Evolutionary conservation across 441 rosid genomes (phyloP).

Genomic region (Breynia disticha): DNA sequence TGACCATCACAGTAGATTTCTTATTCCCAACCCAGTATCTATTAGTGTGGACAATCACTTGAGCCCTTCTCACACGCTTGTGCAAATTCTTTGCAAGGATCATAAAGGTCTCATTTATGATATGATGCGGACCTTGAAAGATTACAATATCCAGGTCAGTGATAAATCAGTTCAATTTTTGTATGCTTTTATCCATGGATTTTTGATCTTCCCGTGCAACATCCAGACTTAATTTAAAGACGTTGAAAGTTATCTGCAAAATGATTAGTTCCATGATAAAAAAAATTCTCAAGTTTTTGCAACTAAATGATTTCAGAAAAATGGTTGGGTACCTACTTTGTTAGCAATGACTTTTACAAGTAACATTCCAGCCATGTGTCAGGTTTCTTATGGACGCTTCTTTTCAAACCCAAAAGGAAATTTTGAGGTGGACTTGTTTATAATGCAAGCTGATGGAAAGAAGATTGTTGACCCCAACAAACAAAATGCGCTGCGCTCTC

Average conservation of each 20-base stretch:
- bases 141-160: constrained; percentile 51
- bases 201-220: no score
- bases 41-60: constrained; percentile 41
- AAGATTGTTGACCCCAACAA: constrained; percentile 49
- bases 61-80: constrained; percentile 49
- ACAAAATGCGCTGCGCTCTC: constrained; percentile 42
- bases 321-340: not conserved
- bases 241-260: no score
- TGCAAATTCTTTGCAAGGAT: constrained; percentile 51
- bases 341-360: not conserved
- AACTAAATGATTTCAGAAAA: no score
- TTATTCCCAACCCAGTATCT: constrained; percentile 24
- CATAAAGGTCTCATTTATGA: constrained; percentile 67
- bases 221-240: no score
- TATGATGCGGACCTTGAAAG: constrained; percentile 61
- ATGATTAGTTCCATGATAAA: no score
- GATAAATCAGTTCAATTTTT: not conserved
- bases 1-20: constrained; percentile 23
- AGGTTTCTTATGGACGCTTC: constrained; percentile 59
- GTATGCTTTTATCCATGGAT: no score
- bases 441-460: constrained; percentile 53
- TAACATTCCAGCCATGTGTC: constrained; percentile 1
- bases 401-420: constrained; percentile 28
- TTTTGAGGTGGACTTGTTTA: constrained; percentile 52
- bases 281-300: not conserved